These are phyloP conservation scores for Williopsis jadinii DNA, from an alignment of 1,139 yeast genomes.

Conservation along the genomic window DNA sequence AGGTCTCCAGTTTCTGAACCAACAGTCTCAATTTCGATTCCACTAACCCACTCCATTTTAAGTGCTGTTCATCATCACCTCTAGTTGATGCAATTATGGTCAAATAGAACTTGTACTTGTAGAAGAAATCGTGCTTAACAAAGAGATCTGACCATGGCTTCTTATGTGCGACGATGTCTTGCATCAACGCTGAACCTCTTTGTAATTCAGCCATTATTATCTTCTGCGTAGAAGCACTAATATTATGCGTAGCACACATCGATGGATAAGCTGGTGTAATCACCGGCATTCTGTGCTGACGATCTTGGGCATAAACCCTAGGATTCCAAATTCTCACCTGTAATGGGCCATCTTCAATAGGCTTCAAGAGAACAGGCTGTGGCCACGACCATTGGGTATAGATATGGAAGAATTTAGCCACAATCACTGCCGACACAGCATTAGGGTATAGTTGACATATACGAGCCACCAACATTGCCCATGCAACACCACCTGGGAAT, in stretches of 20 bases:
- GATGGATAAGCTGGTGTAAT: conserved; percentile 99
- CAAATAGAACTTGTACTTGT: conserved; percentile 75
- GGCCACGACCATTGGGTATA: conserved; percentile 97
- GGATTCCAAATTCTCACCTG: conserved; percentile 99
- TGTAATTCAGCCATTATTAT: conserved; percentile 68
- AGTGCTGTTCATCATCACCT: conserved; percentile 69
- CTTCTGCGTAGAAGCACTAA: conserved; percentile 78
- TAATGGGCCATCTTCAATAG: conserved; percentile 93
- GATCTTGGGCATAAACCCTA: conserved; percentile 75
- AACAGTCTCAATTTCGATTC: conserved; percentile 79
- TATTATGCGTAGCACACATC: conserved; percentile 98
- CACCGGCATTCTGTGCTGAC: conserved; percentile 95
- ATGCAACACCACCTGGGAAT: conserved; percentile 99
- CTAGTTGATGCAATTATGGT: conserved; percentile 75
- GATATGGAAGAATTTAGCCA: conserved; percentile 81
- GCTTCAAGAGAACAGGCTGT: conserved; percentile 88
- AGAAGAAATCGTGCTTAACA: conserved; percentile 74
- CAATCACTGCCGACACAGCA: conserved; percentile 87
- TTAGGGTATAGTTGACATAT: conserved; percentile 95
- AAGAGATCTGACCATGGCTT: conserved; percentile 72
- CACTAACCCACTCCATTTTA: conserved; percentile 87
- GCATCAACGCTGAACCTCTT: conserved; percentile 68
- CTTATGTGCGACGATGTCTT: conserved; percentile 57
- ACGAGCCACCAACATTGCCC: conserved; percentile 98
- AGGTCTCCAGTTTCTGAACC: conserved; percentile 73